Base-by-base conservation (phyloP, 768 basidiomycete species). In the Termitomyces bulborhizus region DNA sequence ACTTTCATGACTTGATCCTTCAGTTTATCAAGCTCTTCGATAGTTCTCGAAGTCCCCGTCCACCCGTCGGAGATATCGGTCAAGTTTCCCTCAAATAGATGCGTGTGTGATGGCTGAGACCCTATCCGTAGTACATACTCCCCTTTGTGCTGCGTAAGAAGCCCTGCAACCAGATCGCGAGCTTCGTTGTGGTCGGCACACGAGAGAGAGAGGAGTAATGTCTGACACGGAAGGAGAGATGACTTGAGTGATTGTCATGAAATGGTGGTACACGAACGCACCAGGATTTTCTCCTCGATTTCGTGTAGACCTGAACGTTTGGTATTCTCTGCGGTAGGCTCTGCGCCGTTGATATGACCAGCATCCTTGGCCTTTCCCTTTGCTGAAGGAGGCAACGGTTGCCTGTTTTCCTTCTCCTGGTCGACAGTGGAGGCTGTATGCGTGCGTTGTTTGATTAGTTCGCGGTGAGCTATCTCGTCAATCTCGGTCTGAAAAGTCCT, bases 101-200 rank as follows among this genome's bases (percentile, higher is more conserved):
- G 70, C 26, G 75, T 64, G 32, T 76, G 79, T 15, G 84, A 76
- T 21, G 88, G 90, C 44, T 79, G 85, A 50, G 75, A 66, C 53
- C 91, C 91, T 66, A 93, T 77, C 61, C 85, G 81, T 53, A 92
- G 72, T 27, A 92, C 73, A 67, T 86, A 85, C 67, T 93, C 90
- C 15, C 90, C 90, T 55, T 78, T 77, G 56, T 77, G 73, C 49
- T 77, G 82, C 3, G 87, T 91, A 53, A 92, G 71, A 36, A 90
- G 70, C 6, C 76, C 75, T 21, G 90, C 84, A 49, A 92, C 65
- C 49, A 78, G 68, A 66, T 86, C 86, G 42, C 84, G 81, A 12
- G 85, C 88, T 34, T 67, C 62, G 46, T 85, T 80, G 57, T 78
- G 69, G 53, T 82, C 75, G 18, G 67, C 62, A 11, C 69, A 61